Base-by-base conservation (phyloP, 2,329 filamentous ascomycete genomes). In the Pezicula neosporulosa region DNA sequence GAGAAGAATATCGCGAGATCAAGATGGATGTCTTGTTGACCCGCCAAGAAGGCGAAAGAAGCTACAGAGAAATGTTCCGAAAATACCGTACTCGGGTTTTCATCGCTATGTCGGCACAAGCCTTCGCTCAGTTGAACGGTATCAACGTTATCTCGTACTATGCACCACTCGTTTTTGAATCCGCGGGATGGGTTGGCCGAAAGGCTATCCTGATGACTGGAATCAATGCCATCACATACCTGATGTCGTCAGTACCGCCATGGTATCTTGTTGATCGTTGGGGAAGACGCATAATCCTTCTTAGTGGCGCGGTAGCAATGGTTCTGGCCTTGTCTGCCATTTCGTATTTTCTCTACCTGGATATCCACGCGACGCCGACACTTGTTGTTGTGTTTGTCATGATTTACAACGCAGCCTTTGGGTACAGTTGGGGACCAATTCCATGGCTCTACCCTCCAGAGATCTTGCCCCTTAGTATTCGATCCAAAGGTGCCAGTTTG, bases 61-160 rank as follows among this genome's bases (percentile, higher is more conserved):
- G 89, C 0, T 99, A 97, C 70, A 62, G 71, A 37, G 94, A 97
- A 56, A 99, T 99, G 94, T 99, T 97, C 77, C 86, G 81, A 64
- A 85, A 90, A 56, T 97, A 97, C 75, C 82, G 80, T 66, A 94
- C 88, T 63, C 90, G 94, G 48, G 93, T 97, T 58, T 90, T 97
- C 66, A 97, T 97, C 68, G 94, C 94, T 72, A 97, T 97, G 94
- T 97, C 93, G 33, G 94, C 94, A 4, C 94, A 97, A 71, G 91
- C 86, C 6, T 82, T 99, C 58, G 94, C 94, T 27, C 94, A 99
- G 72, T 83, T 99, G 49, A 97, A 97, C 73, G 94, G 94, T 59
- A 99, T 99, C 75, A 99, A 99, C 72, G 94, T 99, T 67, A 99
- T 99, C 57, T 97, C 93, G 1, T 99, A 97, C 77, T 99, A 99